Conservation (phyloP, 164 flowering plant genomes). For the Vitis labrusca region DNA sequence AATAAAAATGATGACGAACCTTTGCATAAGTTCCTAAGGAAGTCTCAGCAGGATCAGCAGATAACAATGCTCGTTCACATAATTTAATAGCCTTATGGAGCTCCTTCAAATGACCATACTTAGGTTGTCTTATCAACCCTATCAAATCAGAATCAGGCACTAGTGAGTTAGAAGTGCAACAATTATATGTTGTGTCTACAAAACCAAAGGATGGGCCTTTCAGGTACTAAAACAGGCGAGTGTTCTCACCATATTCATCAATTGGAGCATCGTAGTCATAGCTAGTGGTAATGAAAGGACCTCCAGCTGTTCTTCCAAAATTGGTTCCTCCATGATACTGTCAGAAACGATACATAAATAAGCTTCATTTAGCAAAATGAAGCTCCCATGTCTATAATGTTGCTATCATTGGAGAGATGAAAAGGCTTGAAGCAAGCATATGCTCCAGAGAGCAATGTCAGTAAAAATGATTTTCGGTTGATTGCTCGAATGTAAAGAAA, state of each 20-base stretch:
- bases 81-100: slow-evolving; percentile 46
- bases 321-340: slow-evolving; percentile 75
- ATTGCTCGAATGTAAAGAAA: too few relatives aligned
- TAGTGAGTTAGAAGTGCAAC: neutral
- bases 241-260: slow-evolving; percentile 60
- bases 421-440: too few relatives aligned
- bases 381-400: too few relatives aligned
- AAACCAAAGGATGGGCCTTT: neutral
- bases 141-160: neutral
- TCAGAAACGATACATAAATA: neutral
- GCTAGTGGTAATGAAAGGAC: slow-evolving; percentile 64
- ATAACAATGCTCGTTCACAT: slow-evolving; percentile 42
- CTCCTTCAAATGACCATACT: slow-evolving; percentile 45
- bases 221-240: too few relatives aligned
- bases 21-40: slow-evolving; percentile 37
- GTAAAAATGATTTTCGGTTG: too few relatives aligned
- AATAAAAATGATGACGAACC: slow-evolving; percentile 20
- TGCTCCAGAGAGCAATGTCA: too few relatives aligned
- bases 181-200: neutral
- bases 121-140: slow-evolving; percentile 54
- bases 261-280: slow-evolving; percentile 74
- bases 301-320: slow-evolving; percentile 68
- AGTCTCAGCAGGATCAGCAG: slow-evolving; percentile 32
- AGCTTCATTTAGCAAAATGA: too few relatives aligned
- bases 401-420: too few relatives aligned